Base-by-base conservation (phyloP, 352 stramenopile species). In the Globisporangium carolinianum region DNA sequence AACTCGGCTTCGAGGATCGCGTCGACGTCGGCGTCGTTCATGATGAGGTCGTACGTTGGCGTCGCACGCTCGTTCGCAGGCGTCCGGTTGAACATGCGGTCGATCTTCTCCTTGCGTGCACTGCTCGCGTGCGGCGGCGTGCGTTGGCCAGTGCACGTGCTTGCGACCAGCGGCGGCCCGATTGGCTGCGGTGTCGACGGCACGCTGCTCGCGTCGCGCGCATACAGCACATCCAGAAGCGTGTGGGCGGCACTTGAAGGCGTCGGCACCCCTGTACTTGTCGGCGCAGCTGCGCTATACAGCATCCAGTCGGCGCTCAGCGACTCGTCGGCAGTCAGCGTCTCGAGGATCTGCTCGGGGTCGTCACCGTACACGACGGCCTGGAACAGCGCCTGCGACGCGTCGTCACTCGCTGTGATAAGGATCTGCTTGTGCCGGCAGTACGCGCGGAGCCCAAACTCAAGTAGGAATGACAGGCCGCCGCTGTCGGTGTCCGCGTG, bases 271-370 rank as follows among this genome's bases (percentile, higher is more conserved):
- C 48, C 58, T 2, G 55, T 38, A 41, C 60, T 58, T 1, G 55
- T 52, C 9, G 66, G 55, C 24, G 24, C 24, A 3, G 24, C 24
- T 32, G 24, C 24, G 17, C 71, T 63, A 36, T 67, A 66, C 32
- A 67, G 57, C 56, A 84, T 66, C 74, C 74, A 84, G 8, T 81
- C 72, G 39, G 81, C 72, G 35, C 57, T 61, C 14, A 70, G 59
- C 17, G 63, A 61, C 9, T 79, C 67, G 18, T 74, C 63, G 18
- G 65, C 67, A 14, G 73, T 68, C 17, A 84, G 58, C 38, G 65
- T 61, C 56, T 81, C 59, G 46, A 84, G 66, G n/a, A 81, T 52
- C 2, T 75, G 47, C 17, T 84, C 74, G 2, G 71, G 61, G n/a
- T 65, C 53, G 45, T 81, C 60, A 9, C 76, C 70, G 60, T 73